Conservation (phyloP, 192 early-diverging fungal genomes). For the Gaertneriomyces semiglobifer region DNA sequence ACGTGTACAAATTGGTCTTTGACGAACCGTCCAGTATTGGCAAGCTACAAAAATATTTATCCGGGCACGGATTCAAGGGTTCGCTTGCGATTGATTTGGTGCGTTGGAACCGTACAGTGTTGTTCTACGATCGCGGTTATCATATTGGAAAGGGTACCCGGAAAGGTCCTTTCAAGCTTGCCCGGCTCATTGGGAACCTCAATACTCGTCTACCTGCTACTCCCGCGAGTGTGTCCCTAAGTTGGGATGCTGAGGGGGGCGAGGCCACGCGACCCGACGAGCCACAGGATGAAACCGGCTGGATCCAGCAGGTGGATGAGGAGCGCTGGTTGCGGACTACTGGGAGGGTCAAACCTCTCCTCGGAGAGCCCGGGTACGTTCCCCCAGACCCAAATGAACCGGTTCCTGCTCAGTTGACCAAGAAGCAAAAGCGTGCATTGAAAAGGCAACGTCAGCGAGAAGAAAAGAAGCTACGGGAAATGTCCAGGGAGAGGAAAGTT, state of each 20-base stretch:
- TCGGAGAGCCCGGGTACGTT: slow-evolving; percentile 6
- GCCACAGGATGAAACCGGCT: neutral
- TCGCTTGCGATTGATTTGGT: slow-evolving; percentile 4
- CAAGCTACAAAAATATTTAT: neutral
- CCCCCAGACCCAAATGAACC: neutral
- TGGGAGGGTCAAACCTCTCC: neutral
- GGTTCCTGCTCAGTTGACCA: too few relatives aligned
- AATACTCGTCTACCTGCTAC: slow-evolving; percentile 1
- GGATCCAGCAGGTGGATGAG: slow-evolving; percentile 5
- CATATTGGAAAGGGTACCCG: neutral
- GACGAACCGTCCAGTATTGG: neutral
- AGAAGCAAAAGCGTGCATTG: too few relatives aligned
- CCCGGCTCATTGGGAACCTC: neutral
- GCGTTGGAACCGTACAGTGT: neutral
- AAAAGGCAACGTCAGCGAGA: too few relatives aligned
- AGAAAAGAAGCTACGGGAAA: too few relatives aligned
- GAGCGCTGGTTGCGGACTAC: neutral
- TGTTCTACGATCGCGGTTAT: slow-evolving; percentile 6
- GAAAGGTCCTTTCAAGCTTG: neutral
- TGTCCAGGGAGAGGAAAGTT: too few relatives aligned
- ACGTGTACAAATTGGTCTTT: neutral
- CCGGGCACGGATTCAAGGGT: neutral
- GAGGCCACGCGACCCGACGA: neutral
- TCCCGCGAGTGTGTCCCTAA: neutral
- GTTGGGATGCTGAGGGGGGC: neutral